Conservation (phyloP, 805 yeast genomes). For the Saccharomycopsis sp. region DNA sequence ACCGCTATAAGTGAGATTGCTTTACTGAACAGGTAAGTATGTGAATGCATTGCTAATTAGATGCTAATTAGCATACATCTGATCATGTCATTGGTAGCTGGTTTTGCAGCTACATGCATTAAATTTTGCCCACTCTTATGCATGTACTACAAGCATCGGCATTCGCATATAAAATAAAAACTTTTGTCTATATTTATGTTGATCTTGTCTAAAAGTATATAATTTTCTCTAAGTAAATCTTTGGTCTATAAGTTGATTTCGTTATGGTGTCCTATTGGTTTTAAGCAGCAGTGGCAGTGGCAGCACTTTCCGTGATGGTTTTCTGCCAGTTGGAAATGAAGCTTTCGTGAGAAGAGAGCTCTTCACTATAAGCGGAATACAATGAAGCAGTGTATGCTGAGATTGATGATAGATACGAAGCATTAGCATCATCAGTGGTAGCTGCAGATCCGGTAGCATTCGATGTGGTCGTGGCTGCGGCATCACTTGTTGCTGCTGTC, state of each 20-base stretch:
- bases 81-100: no score
- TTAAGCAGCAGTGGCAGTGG: neutral
- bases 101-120: no score
- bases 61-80: no score
- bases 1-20: no score
- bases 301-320: neutral
- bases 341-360: neutral
- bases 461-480: neutral
- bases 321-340: neutral
- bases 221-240: neutral
- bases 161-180: no score
- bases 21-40: no score
- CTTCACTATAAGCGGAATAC: neutral
- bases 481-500: neutral
- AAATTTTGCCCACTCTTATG: no score
- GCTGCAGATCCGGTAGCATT: conserved; percentile 12
- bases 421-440: conserved; percentile 12
- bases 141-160: no score
- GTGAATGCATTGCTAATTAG: neutral
- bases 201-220: no score
- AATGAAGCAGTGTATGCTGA: neutral
- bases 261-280: neutral
- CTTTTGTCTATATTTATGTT: neutral
- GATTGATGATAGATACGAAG: neutral
- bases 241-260: neutral